Base-by-base conservation (phyloP, 108 stramenopile species). In the Chaetoceros muelleri region DNA sequence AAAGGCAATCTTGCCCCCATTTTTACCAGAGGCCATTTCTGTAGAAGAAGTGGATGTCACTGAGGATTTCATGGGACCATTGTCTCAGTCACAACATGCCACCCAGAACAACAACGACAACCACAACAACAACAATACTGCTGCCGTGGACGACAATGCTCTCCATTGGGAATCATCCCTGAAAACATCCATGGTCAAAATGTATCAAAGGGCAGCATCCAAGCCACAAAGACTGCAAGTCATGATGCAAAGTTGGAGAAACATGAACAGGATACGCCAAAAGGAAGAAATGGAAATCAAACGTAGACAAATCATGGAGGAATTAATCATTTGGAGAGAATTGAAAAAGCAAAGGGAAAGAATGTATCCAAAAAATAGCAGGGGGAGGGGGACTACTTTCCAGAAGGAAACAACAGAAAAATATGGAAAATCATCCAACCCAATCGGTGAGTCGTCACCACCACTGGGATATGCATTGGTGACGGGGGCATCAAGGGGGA, bases 401-500 rank as follows among this genome's bases (percentile, higher is more conserved):
- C n/a, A 44, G 31, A 30, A 55, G 27, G 3, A 63, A 22, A n/a
- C n/a, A n/a, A n/a, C n/a, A n/a, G 26, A 19, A 5, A 27, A 30
- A 25, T 44, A 24, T 31, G 8, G 21, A 24, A 31, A 52, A 40
- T 44, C 28, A 5, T 24, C 25, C 25, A 55, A 25, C 18, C 46
- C 21, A 23, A 61, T 17, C 31, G 50, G 51, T 29, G 44, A 55
- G 3, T 48, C 21, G 29, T n/a, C 19, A 20, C 53, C 28, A 31
- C 58, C 45, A 48, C 46, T 64, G 47, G 79, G 84, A 46, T 91
- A 73, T 64, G 89, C 89, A 5, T 55, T 91, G 28, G 82, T 92
- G 0, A 92, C 90, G 3, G 90, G 90, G 16, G 86, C 86, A 47
- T 85, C 84, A 22, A 58, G 73, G 24, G 90, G 90, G 2, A 85